Conservation (phyloP, 2,329 filamentous ascomycete species). For the Chaetomiaceae sp. region DNA sequence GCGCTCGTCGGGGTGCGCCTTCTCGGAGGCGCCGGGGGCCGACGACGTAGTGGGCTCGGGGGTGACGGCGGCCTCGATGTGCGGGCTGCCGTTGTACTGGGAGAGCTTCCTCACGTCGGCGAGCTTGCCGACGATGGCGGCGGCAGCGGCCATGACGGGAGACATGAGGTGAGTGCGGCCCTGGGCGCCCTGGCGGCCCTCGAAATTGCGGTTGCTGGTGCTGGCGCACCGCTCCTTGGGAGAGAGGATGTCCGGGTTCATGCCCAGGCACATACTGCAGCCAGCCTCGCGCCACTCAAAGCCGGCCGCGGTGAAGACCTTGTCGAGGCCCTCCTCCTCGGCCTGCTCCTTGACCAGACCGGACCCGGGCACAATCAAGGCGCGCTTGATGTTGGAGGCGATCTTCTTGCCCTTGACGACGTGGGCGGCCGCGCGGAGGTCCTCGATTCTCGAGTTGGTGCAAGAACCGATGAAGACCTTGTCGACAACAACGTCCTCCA, state of each 20-base stretch:
- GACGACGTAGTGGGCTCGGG: conserved; percentile 15
- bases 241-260: conserved; percentile 96
- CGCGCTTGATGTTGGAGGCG: conserved; percentile 82
- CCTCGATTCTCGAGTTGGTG: conserved; percentile 95
- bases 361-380: conserved; percentile 94
- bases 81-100: conserved; percentile 51
- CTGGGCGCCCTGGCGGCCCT: conserved; percentile 87
- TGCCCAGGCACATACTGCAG: conserved; percentile 98
- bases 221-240: conserved; percentile 90
- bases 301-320: conserved; percentile 84
- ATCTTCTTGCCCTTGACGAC: conserved; percentile 85
- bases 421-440: conserved; percentile 79
- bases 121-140: conserved; percentile 83
- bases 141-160: conserved; percentile 91
- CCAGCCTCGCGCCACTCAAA: conserved; percentile 98
- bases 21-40: conserved; percentile 24
- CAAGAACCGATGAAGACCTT: conserved; percentile 98
- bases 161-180: conserved; percentile 95
- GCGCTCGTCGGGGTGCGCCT: conserved; percentile 50
- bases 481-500: conserved; percentile 89
- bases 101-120: conserved; percentile 82
- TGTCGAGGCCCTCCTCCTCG: conserved; percentile 86
- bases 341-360: conserved; percentile 90
- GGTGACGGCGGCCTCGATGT: conserved; percentile 53
- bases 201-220: conserved; percentile 96